Conservation (phyloP, 2,329 filamentous ascomycete genomes). For the Dendrostoma leiphaemia region DNA sequence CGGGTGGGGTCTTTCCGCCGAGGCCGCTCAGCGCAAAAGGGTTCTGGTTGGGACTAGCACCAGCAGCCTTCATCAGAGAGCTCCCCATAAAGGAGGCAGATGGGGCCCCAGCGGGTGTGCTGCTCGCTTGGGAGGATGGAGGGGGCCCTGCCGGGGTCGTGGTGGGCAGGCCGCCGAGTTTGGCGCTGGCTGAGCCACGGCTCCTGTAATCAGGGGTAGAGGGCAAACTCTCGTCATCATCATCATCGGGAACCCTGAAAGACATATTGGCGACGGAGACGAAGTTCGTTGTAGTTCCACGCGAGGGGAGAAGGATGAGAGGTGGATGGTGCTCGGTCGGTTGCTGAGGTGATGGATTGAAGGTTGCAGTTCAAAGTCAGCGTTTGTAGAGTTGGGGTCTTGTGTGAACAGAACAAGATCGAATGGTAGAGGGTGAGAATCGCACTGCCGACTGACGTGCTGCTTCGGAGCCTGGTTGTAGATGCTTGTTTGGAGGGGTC, state of each 20-base stretch:
- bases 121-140: slow-evolving; percentile 51
- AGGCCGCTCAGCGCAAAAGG: slow-evolving; percentile 15
- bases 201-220: slow-evolving; percentile 47
- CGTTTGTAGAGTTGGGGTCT: no score
- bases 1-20: slow-evolving; percentile 11
- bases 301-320: neutral
- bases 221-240: slow-evolving; percentile 40
- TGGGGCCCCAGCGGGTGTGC: slow-evolving; percentile 56
- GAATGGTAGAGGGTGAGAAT: no score
- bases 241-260: slow-evolving; percentile 38
- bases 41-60: slow-evolving; percentile 18
- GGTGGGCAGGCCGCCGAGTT: slow-evolving; percentile 44
- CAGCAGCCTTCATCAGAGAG: slow-evolving; percentile 44
- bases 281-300: slow-evolving; percentile 1
- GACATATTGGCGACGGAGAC: slow-evolving; percentile 34
- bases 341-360: neutral
- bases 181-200: slow-evolving; percentile 35
- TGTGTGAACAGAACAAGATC: no score
- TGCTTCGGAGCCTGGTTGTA: no score
- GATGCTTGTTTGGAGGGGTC: neutral
- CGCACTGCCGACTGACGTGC: no score
- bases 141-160: slow-evolving; percentile 54
- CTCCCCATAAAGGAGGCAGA: slow-evolving; percentile 54
- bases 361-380: no score
- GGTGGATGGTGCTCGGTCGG: neutral